A percentile compares a stretch with the other conserved stretches of the same genome.
Conservation (phyloP, 176 grass and related monocot genomes). For the Sorghum bicolor region Sorghum_bicolor_NCBIv3 NC_012878.2:53183001-53183500, state of each 20-base stretch:
- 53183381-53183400: neutral
- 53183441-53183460: conserved; percentile 56
- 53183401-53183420: conserved; percentile 20
- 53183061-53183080: conserved; percentile 8
- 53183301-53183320: neutral
- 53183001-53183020: neutral
- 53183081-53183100: neutral
- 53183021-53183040: neutral
- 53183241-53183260: neutral
- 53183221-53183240: conserved; percentile 16
- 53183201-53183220: conserved; percentile 21
- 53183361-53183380: neutral
- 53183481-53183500: neutral
- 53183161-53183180: conserved; percentile 11
- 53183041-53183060: conserved; percentile 1
- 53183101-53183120: neutral
- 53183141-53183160: conserved; percentile 21
- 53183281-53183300: conserved; percentile 14
- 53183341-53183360: conserved; percentile 16
- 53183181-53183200: conserved; percentile 4
- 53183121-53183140: conserved; percentile 20
- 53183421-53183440: conserved; percentile 13
- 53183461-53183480: conserved; percentile 18
- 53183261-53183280: conserved; percentile 12
- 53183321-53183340: conserved; percentile 14